Conservation (phyloP, 495 filamentous ascomycete species). For the Amniculicola lignicola region DNA sequence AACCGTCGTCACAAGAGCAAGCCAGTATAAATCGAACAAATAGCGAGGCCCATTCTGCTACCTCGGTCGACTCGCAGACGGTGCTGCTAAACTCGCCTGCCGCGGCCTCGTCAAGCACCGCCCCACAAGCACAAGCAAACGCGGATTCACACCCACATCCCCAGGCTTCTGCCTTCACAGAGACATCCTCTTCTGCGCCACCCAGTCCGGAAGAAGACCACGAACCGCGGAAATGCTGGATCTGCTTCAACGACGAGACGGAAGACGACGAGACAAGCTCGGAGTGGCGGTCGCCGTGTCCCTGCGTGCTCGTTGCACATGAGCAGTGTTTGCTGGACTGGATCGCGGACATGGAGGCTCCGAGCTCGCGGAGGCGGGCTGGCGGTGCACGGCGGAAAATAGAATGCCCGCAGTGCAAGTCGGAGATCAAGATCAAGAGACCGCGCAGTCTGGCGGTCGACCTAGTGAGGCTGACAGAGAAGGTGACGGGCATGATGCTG, state of each 20-base stretch:
- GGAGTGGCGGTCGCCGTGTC: slow-evolving; percentile 83
- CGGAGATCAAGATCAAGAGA: slow-evolving; percentile 68
- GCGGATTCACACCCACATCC: not conserved
- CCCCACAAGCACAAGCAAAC: not conserved
- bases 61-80: slow-evolving; percentile 40
- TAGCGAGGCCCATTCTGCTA: slow-evolving; percentile 27
- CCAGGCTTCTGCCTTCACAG: no score
- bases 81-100: slow-evolving; percentile 36
- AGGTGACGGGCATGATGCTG: slow-evolving; percentile 54
- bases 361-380: slow-evolving; percentile 51
- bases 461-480: slow-evolving; percentile 53
- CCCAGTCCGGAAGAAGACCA: slow-evolving; percentile 12
- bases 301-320: slow-evolving; percentile 84
- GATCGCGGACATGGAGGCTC: slow-evolving; percentile 77
- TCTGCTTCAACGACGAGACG: slow-evolving; percentile 83
- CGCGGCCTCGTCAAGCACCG: slow-evolving; percentile 1
- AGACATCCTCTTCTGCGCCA: no score
- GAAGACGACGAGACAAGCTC: slow-evolving; percentile 65
- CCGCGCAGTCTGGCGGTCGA: slow-evolving; percentile 67
- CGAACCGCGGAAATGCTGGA: slow-evolving; percentile 74
- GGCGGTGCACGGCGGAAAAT: slow-evolving; percentile 51
- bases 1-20: slow-evolving; percentile 20
- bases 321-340: slow-evolving; percentile 86
- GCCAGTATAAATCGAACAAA: slow-evolving; percentile 13
- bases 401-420: slow-evolving; percentile 83